Evolutionary conservation across 2,329 filamentous ascomycete species (phyloP).

Genomic region (Arthrobotrys conoides): DNA sequence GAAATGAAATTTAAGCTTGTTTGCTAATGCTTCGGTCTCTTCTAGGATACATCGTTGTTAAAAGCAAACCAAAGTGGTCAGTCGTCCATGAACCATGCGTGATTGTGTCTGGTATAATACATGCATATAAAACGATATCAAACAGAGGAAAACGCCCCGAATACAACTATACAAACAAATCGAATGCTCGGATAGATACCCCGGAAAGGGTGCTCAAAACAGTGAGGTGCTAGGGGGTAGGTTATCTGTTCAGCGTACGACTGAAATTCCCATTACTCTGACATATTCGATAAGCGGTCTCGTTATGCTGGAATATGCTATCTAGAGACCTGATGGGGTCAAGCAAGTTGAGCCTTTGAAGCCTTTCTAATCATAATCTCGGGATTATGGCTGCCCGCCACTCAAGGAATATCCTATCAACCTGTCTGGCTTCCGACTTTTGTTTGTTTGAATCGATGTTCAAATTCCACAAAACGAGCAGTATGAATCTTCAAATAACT

Average conservation of each 20-base stretch:
- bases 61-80: not conserved
- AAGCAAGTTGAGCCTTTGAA: not conserved
- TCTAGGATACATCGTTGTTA: not conserved
- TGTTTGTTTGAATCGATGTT: not conserved
- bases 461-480: not conserved
- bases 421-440: not conserved
- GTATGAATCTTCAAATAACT: constrained; percentile 33
- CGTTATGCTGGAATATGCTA: not conserved
- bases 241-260: not conserved
- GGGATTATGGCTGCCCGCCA: not conserved
- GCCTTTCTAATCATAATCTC: no score
- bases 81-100: not conserved
- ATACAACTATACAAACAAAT: not conserved
- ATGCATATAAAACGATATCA: not conserved
- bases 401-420: not conserved
- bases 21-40: not conserved
- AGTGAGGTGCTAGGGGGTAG: no score
- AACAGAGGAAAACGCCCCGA: not conserved
- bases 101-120: not conserved
- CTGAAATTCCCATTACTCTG: not conserved
- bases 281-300: no score
- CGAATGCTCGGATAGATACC: not conserved
- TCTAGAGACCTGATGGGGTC: no score
- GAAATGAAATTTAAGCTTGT: not conserved
- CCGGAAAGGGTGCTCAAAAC: not conserved